Evolutionary conservation across 169 alveolate genomes (phyloP).

Genomic region (Pseudocohnilembus persalinus): DNA sequence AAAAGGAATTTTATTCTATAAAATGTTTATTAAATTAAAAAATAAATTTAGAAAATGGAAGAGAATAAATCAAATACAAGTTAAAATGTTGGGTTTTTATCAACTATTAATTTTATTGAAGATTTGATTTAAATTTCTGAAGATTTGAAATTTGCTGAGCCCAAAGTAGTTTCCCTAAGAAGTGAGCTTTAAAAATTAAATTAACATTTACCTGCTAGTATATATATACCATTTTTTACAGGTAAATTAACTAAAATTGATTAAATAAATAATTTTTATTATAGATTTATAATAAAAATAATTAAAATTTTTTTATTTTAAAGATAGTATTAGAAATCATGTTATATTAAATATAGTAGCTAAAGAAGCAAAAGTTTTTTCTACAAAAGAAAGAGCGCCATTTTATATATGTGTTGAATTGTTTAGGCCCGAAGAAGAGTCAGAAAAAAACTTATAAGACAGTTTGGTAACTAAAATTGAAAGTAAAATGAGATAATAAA

Average conservation of each 20-base stretch:
- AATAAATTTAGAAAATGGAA: no score
- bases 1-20: no score
- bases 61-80: no score
- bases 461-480: neutral
- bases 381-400: slow-evolving; percentile 89
- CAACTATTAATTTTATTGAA: slow-evolving; percentile 33
- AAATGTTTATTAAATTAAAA: no score
- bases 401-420: slow-evolving; percentile 78
- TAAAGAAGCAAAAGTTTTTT: slow-evolving; percentile 72
- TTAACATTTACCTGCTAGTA: slow-evolving; percentile 30
- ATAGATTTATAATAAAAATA: neutral
- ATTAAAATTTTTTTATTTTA: no score
- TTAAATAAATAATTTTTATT: neutral
- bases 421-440: slow-evolving; percentile 68
- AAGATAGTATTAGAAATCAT: slow-evolving; percentile 65
- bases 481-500: slow-evolving; percentile 4
- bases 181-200: slow-evolving; percentile 34
- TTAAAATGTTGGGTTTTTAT: slow-evolving; percentile 23
- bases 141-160: slow-evolving; percentile 39
- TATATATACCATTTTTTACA: slow-evolving; percentile 40
- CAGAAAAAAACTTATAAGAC: slow-evolving; percentile 15
- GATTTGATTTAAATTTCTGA: slow-evolving; percentile 39
- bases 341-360: slow-evolving; percentile 70
- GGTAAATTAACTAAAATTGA: slow-evolving; percentile 16
- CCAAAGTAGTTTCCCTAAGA: slow-evolving; percentile 37